Base-by-base conservation (phyloP, 345 rosid species). In the Boechera stricta region DNA sequence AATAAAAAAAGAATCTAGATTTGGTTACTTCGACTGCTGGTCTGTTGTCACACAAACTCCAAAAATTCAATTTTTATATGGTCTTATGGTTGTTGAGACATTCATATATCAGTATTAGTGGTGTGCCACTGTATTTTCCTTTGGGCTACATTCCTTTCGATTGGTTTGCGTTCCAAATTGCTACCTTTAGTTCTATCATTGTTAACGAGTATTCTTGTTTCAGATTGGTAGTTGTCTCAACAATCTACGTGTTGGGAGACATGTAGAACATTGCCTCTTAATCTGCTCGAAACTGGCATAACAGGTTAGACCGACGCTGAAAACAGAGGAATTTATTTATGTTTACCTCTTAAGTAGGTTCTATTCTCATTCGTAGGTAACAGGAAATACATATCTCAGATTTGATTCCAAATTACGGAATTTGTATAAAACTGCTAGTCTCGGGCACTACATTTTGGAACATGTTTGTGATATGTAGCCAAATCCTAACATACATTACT, bases 241-340 rank as follows among this genome's bases (percentile, higher is more conserved):
- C 74, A 77, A 73, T 86, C 18, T 91, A 87, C 52, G 80, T 86
- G 31, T 63, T 89, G 83, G 94, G 94, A 87, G 66, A 91, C 94
- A 52, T 92, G 90, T 5, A 84, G 91, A 39, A 71, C 87, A 75
- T 87, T 89, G 77, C 85, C 90, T 45, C 80, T 84, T 56, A 52
- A 78, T 77, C 67, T 85, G 85, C 82, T 84, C 87, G 69, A 92
- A 85, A 88, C 82, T 86, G 73, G 87, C 86, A 74, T 87, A 71
- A 85, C 86, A 86, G 91, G 90, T 86, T 29, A 31, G 64, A 28
- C 63, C 41, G 13, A 58, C 7, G 6, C 69, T 10, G 7, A 52
- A 62, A 39, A 26, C 42, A 62, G 38, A 41, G 28, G 29, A 64
- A n/a, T 39, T 26, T 0, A 4, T 52, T 29, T 52, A 2, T n/a